Evolutionary conservation across 176 grass and related monocot genomes (phyloP), one percentile per base, ranked within the genome.

Genomic region (Oryza australiensis): DNA sequence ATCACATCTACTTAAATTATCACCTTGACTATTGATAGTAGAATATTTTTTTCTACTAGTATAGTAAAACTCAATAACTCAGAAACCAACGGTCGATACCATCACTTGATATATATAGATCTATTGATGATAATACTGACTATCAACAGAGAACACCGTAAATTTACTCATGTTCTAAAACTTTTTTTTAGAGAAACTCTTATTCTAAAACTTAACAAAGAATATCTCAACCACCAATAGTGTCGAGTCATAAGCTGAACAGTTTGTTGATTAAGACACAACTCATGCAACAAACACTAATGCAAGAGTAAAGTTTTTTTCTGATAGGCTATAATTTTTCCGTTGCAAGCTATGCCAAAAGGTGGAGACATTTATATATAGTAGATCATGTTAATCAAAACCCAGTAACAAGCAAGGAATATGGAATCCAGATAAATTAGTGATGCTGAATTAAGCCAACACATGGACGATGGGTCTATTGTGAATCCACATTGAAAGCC

Each of bases 401-500:
- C 68, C 15, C 4, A 6, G 2, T 26, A 16, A 55, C 24, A 7
- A 64, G 41, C 4, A 35, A n/a, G 26, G 37, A 32, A 7, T 8
- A 35, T 27, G 26, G 26, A 0, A 12, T 12, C 26, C 12, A 20
- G 12, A 1, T n/a, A 75, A 72, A 67, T 20, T 84, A 26, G 37
- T 30, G 45, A 69, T 28, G 24, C 27, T 42, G 33, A 69, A 42
- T 37, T 57, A 41, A 41, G 72, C 26, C 65, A 64, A 23, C 82
- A 60, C 43, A 35, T 18, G 10, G 7, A 59, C 2, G 49, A 30
- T 26, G 37, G 34, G 12, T 41, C 26, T 63, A 70, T 2, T 68
- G 30, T 57, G 74, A 72, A 49, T 63, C 83, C 55, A 85, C 75
- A 72, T 78, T 55, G 51, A 18, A 62, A 64, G 26, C 46, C 64